Evolutionary conservation across 2,329 filamentous ascomycete species (phyloP).

Genomic region (Cladosporium sp.): DNA sequence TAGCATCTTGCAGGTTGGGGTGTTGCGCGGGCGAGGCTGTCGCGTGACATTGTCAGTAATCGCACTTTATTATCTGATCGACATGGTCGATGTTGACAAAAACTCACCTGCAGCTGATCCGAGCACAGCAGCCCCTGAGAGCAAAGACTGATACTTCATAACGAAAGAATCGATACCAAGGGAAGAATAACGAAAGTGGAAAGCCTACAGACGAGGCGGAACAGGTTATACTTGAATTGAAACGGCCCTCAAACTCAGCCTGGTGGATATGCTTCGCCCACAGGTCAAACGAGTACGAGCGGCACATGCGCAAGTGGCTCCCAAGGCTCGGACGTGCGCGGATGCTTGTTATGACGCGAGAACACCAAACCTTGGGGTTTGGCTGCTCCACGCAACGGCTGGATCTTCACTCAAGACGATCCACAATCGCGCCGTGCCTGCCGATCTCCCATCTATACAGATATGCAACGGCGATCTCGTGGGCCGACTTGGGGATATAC

Average conservation of each 20-base stretch:
- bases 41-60: neutral
- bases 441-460: neutral
- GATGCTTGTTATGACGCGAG: constrained; percentile 4
- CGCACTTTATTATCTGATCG: neutral
- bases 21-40: constrained; percentile 10
- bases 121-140: constrained; percentile 10
- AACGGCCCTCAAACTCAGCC: neutral
- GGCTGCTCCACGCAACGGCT: neutral
- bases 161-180: neutral
- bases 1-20: constrained; percentile 1
- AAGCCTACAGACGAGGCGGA: neutral
- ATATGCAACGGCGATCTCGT: neutral
- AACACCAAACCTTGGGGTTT: neutral
- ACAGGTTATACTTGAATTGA: constrained; percentile 3
- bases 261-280: neutral
- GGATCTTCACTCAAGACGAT: neutral
- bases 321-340: constrained; percentile 10
- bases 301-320: constrained; percentile 2
- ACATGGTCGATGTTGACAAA: neutral
- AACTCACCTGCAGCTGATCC: neutral
- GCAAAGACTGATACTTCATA: constrained; percentile 4
- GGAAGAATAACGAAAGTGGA: neutral
- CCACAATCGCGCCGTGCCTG: neutral
- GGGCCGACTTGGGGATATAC: neutral
- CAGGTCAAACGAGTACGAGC: neutral